Evolutionary conservation across 441 rosid species (phyloP), one percentile per base, ranked within the genome.

Genomic region (Theobroma grandiflorum): DNA sequence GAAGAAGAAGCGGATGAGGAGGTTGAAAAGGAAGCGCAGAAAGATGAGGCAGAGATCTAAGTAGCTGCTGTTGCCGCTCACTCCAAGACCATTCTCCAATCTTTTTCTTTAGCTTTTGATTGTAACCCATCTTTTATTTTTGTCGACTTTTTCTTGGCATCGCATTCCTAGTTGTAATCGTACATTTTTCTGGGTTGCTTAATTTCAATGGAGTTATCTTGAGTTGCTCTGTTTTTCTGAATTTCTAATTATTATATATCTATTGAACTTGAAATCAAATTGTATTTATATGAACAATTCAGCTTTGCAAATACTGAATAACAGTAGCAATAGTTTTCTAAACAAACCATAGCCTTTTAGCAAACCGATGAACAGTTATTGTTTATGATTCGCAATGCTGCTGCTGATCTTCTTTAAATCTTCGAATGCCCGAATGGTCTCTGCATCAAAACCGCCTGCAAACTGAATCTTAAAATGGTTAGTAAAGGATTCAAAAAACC

Each of bases 371-470:
- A n/a, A n/a, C n/a, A n/a, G n/a, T n/a, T n/a, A 26, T 79, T 85
- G 78, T 75, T 77, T 88, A 57, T 37, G 49, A 72, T 59, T 52
- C 20, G 76, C 65, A 47, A 82, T 40, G 69, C 82, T 85, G 38
- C 84, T 85, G 38, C 84, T 85, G 18, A 75, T 79, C 78, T 85
- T 86, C 89, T 87, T 91, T 16, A 92, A 89, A 78, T 86, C 90
- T 58, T 89, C 89, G 81, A 92, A 92, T 61, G 82, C 83, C 16
- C 26, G 68, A 81, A 86, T 76, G 59, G 93, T 77, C 78, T 89
- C 90, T 33, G 72, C 87, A 37, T 92, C 90, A 82, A 91, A 92
- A 65, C 96, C 96, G 4, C 96, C 93, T 82, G 88, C 91, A 70
- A 92, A 91, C 96, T 92, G 91, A 82, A 82, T 73, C 45, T n/a